Conservation (phyloP, 495 filamentous ascomycete species). For the Lasiosphaeria ovina region DNA sequence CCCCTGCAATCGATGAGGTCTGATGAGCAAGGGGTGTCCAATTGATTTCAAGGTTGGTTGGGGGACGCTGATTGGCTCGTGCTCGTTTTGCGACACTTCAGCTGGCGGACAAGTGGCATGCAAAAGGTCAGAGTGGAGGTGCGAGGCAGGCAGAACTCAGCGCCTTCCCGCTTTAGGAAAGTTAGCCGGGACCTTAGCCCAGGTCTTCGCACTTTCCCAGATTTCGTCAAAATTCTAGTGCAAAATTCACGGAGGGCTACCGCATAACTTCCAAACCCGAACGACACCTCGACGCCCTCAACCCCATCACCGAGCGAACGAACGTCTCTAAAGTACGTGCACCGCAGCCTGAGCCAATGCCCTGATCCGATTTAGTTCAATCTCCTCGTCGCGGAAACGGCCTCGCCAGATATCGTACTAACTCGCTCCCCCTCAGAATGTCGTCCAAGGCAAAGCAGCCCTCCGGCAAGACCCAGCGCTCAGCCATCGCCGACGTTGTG, state of each 20-base stretch:
- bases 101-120: constrained; percentile 1
- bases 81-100: neutral
- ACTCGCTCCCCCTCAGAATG: constrained; percentile 51
- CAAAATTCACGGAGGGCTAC: constrained; percentile 34
- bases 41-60: neutral
- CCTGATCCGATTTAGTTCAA: constrained; percentile 5
- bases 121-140: constrained; percentile 1
- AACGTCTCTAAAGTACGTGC: constrained; percentile 36
- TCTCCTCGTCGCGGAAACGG: neutral
- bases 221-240: constrained; percentile 32
- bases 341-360: neutral
- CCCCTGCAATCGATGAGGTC: neutral
- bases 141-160: constrained; percentile 7
- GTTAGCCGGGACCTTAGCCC: constrained; percentile 31
- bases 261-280: constrained; percentile 27
- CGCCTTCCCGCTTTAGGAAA: constrained; percentile 23
- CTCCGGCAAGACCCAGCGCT: constrained; percentile 72
- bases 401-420: constrained; percentile 10
- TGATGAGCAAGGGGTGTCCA: neutral
- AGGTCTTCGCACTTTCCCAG: constrained; percentile 33
- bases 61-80: neutral
- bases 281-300: constrained; percentile 35
- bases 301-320: constrained; percentile 29
- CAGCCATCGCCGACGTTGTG: constrained; percentile 97
- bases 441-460: constrained; percentile 66